These are phyloP conservation scores for Phellopilus nigrolimitatus DNA, from an alignment of 1,284 basidiomycete genomes.

Conservation along the genomic window DNA sequence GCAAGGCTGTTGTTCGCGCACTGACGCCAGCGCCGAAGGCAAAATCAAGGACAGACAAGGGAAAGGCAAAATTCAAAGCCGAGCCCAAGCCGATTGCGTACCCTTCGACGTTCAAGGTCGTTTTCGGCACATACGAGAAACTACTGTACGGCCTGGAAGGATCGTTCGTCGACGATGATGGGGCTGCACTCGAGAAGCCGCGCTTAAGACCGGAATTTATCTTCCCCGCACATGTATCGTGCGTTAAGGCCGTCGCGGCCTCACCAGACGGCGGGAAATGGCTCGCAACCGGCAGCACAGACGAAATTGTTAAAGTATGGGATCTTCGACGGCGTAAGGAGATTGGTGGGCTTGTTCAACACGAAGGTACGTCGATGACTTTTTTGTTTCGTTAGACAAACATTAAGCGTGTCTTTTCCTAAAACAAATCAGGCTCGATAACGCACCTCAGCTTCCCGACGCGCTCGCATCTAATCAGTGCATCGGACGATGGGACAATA, in stretches of 20 bases:
- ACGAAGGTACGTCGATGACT: constrained; percentile 64
- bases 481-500: constrained; percentile 86
- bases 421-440: constrained; percentile 67
- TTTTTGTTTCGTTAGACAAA: constrained; percentile 5
- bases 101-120: constrained; percentile 74
- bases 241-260: constrained; percentile 84
- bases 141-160: constrained; percentile 89
- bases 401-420: constrained; percentile 20
- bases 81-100: constrained; percentile 21
- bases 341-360: constrained; percentile 89
- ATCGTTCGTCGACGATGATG: constrained; percentile 36
- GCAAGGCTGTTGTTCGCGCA: neutral
- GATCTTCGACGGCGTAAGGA: constrained; percentile 87
- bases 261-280: constrained; percentile 88
- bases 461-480: constrained; percentile 82
- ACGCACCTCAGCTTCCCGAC: constrained; percentile 87
- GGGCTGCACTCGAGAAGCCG: constrained; percentile 33
- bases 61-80: constrained; percentile 29
- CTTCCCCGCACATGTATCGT: constrained; percentile 94
- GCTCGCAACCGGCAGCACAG: constrained; percentile 91
- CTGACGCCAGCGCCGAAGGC: neutral
- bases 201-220: constrained; percentile 84
- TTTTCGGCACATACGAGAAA: constrained; percentile 94
- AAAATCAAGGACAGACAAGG: constrained; percentile 34
- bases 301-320: constrained; percentile 98